These are phyloP conservation scores for Nidularia pulvinata DNA, from an alignment of 768 basidiomycete species.

Conservation along the genomic window DNA sequence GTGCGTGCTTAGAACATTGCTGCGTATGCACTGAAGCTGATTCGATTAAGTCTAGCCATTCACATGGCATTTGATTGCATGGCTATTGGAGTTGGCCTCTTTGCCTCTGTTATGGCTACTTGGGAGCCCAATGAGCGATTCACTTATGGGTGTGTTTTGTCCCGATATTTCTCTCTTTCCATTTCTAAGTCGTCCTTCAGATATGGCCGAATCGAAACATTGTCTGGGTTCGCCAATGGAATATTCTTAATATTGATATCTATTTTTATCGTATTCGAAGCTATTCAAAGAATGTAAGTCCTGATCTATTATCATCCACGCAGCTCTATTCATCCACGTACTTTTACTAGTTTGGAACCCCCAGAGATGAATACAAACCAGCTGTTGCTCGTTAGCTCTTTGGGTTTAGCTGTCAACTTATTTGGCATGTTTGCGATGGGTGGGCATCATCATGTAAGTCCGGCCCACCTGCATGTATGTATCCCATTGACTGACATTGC, in stretches of 20 bases:
- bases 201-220: slow-evolving; percentile 94
- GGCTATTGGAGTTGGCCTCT: slow-evolving; percentile 93
- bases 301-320: background rate
- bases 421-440: slow-evolving; percentile 99
- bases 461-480: slow-evolving; percentile 1
- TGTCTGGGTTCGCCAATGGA: slow-evolving; percentile 98
- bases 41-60: slow-evolving; percentile 62
- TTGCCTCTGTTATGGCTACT: slow-evolving; percentile 97
- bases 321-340: background rate
- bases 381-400: slow-evolving; percentile 82
- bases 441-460: slow-evolving; percentile 81
- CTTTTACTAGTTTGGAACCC: slow-evolving; percentile 68
- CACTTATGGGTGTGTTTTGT: slow-evolving; percentile 81
- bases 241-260: slow-evolving; percentile 94
- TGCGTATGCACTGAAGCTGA: slow-evolving; percentile 1
- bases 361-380: slow-evolving; percentile 99
- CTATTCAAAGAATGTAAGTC: slow-evolving; percentile 87
- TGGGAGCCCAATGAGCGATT: slow-evolving; percentile 96
- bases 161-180: background rate
- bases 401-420: slow-evolving; percentile 92
- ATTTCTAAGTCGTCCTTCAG: slow-evolving; percentile 31
- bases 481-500: background rate
- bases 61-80: slow-evolving; percentile 99
- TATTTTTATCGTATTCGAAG: slow-evolving; percentile 98
- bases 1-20: slow-evolving; percentile 34